phyloP scores from a whole-genome alignment of 148 eudicot species.

The Vaccinium corymbosum region DNA sequence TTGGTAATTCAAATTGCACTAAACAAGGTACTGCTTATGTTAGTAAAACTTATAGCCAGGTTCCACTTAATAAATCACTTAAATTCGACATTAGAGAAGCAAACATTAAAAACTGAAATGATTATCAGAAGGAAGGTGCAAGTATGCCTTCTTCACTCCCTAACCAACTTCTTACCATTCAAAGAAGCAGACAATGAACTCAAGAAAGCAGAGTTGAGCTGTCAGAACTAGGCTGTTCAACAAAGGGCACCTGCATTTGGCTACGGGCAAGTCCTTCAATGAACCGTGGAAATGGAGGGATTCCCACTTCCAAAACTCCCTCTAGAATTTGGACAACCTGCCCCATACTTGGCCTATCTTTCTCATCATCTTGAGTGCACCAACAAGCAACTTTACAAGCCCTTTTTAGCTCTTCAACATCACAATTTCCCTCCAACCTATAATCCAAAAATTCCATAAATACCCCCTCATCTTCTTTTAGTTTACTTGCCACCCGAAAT shows the following conservation, averaged over 20 bases:
- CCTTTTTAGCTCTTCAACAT: too few relatives aligned
- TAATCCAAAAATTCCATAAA: too few relatives aligned
- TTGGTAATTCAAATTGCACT: too few relatives aligned
- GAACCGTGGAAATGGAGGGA: not conserved
- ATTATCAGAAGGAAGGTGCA: not conserved
- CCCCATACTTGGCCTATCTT: too few relatives aligned
- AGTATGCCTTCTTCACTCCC: not conserved
- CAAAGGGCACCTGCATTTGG: not conserved
- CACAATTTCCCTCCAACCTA: too few relatives aligned
- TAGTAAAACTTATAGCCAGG: too few relatives aligned
- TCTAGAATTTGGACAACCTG: too few relatives aligned
- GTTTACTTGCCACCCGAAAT: too few relatives aligned
- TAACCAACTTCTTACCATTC: not conserved
- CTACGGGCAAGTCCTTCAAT: not conserved
- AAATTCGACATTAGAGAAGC: not conserved
- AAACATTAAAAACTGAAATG: not conserved
- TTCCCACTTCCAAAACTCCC: not conserved
- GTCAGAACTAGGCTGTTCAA: not conserved
- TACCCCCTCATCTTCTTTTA: too few relatives aligned
- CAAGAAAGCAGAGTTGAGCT: not conserved
- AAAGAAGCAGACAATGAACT: not conserved
- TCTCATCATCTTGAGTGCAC: too few relatives aligned
- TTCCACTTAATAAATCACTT: not conserved
- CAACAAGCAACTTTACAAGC: too few relatives aligned
- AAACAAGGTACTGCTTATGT: too few relatives aligned